phyloP scores from a whole-genome alignment of 2,329 filamentous ascomycete species.

The Hymenoscyphus repandus region DNA sequence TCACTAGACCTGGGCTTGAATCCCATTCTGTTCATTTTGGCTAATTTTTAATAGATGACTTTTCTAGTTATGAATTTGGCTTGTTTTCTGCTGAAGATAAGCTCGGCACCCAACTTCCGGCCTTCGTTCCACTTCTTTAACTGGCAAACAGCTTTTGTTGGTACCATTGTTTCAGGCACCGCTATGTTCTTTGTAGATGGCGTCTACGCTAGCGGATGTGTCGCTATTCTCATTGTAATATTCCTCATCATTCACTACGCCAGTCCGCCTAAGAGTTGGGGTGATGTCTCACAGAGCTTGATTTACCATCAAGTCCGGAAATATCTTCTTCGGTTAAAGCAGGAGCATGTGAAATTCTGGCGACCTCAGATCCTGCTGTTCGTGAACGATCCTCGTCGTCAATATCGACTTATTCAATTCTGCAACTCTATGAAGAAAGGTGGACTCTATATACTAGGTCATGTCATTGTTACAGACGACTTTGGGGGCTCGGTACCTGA shows the following conservation, averaged over 20 bases:
- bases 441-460: conserved; percentile 73
- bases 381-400: conserved; percentile 74
- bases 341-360: conserved; percentile 93
- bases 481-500: conserved; percentile 76
- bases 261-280: conserved; percentile 81
- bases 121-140: conserved; percentile 87
- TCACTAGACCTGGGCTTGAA: conserved; percentile 2
- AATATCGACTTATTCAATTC: conserved; percentile 81
- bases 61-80: conserved; percentile 85
- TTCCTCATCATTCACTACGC: conserved; percentile 84
- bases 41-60: conserved; percentile 56
- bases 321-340: conserved; percentile 74
- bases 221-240: conserved; percentile 67
- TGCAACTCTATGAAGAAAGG: conserved; percentile 91
- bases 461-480: conserved; percentile 81
- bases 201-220: conserved; percentile 70
- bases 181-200: conserved; percentile 92
- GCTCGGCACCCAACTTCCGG: conserved; percentile 82
- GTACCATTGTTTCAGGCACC: conserved; percentile 67
- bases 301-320: conserved; percentile 88
- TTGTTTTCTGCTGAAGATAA: conserved; percentile 80
- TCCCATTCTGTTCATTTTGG: neutral
- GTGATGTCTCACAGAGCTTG: conserved; percentile 81
- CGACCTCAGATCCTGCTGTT: conserved; percentile 80
- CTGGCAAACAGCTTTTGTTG: conserved; percentile 73